Conservation (phyloP, 192 early-diverging fungal species). For the Phycomyces nitens region DNA sequence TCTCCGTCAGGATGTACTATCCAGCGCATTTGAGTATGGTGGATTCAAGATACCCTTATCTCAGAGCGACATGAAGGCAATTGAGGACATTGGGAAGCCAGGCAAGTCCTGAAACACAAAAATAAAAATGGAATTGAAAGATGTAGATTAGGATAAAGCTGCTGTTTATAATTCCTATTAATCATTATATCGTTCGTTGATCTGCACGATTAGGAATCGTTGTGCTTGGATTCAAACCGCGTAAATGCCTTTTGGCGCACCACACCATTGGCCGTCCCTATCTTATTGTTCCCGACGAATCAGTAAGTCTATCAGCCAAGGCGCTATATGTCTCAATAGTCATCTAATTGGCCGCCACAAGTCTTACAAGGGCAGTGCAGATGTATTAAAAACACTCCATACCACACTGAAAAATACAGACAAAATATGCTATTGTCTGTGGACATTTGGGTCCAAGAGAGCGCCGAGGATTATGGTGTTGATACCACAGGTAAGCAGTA, state of each 20-base stretch:
- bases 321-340: too few species aligned
- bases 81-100: too few species aligned
- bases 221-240: conserved; percentile 68
- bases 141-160: too few species aligned
- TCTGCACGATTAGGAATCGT: background rate
- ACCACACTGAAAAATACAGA: background rate
- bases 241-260: conserved; percentile 40
- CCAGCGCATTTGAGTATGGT: background rate
- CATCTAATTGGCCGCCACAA: background rate
- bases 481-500: background rate
- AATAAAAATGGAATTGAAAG: too few species aligned
- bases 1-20: background rate
- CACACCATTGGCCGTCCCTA: conserved; percentile 62
- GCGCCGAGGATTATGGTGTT: background rate
- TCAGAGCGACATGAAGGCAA: too few species aligned
- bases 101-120: too few species aligned
- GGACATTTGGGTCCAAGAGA: background rate
- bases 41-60: conserved; percentile 1
- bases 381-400: background rate
- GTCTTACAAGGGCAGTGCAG: background rate
- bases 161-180: too few species aligned
- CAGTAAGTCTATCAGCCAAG: conserved; percentile 67
- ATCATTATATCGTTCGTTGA: background rate
- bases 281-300: conserved; percentile 78
- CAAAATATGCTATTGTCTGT: background rate